Evolutionary conservation across 495 filamentous ascomycete genomes (phyloP), one percentile per base, ranked within the genome.

Genomic region (Hypoxylon lienhwacheense): DNA sequence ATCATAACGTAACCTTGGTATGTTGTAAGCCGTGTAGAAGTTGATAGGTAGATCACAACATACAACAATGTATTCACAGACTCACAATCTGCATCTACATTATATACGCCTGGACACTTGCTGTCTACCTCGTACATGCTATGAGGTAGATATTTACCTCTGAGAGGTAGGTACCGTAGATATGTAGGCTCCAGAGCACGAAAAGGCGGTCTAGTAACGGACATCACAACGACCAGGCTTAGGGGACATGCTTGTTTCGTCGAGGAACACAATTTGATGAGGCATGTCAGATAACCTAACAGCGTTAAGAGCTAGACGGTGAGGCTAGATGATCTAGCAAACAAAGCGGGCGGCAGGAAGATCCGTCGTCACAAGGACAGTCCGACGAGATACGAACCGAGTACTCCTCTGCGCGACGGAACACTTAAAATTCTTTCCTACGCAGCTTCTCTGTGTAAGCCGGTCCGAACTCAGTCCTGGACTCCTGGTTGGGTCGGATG

Each of bases 401-500:
- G 24, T 26, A 26, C 24, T 26, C 24, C 24, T 26, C 24, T 26
- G 5, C 24, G 24, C 19, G 6, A 20, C 4, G 12, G 6, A 42
- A 21, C 8, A 11, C 21, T 10, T 21, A 21, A 37, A 2, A 21
- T 37, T 21, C 12, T 22, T 22, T 40, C 20, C 7, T 16, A 41
- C 20, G 7, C 26, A 36, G 36, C 21, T 16, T 19, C 19, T 8
- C 35, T 15, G 21, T 53, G 44, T 33, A 37, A 49, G 34, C 56
- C 51, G 51, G 50, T 35, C 51, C 52, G 51, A 46, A 44, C 52
- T 37, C 22, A 12, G 14, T 35, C 21, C 40, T 54, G 49, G 56
- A 12, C 19, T 35, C 21, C 40, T 54, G 49, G 56, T 60, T 60
- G 56, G 50, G 51, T 60, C 56, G 56, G 50, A 60, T 60, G 56